Evolutionary conservation across 306 rosid species (phyloP).

Genomic region (Castanea mollissima): DNA sequence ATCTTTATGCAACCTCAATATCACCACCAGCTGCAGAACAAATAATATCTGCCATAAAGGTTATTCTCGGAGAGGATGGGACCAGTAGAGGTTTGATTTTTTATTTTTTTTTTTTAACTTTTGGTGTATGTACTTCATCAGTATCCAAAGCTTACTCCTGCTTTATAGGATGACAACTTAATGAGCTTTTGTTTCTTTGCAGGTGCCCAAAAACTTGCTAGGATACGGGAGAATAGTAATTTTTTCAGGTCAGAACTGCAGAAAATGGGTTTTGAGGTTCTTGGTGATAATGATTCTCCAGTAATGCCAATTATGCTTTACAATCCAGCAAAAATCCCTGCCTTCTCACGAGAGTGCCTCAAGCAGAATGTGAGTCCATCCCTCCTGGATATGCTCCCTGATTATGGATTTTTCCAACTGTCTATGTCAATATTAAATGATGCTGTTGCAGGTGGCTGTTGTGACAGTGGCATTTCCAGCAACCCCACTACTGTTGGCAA

Average conservation of each 20-base stretch:
- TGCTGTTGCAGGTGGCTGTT: slow-evolving; percentile 61
- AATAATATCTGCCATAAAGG: slow-evolving; percentile 74
- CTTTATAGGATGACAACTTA: not conserved
- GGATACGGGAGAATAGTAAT: slow-evolving; percentile 79
- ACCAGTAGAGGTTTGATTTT: slow-evolving; percentile 62
- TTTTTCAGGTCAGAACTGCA: slow-evolving; percentile 89
- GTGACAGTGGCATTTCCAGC: slow-evolving; percentile 95
- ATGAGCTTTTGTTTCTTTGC: not conserved
- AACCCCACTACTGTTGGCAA: slow-evolving; percentile 79
- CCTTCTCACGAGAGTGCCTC: slow-evolving; percentile 88
- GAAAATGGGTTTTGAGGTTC: slow-evolving; percentile 84
- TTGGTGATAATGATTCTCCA: slow-evolving; percentile 76
- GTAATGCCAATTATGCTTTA: slow-evolving; percentile 92
- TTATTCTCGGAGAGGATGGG: slow-evolving; percentile 91
- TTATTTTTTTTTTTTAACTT: not conserved
- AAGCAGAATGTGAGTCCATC: slow-evolving; percentile 61
- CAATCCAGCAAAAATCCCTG: slow-evolving; percentile 87
- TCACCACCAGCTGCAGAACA: slow-evolving; percentile 93
- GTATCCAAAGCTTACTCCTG: too few relatives aligned
- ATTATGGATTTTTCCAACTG: not conserved
- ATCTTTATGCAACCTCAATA: slow-evolving; percentile 83
- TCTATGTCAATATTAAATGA: not conserved
- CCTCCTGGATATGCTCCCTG: not conserved
- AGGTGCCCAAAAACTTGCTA: slow-evolving; percentile 86
- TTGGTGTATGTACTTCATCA: not conserved